Evolutionary conservation across 208 protist genomes (phyloP).

Genomic region (Herpetomonas tarakana): DNA sequence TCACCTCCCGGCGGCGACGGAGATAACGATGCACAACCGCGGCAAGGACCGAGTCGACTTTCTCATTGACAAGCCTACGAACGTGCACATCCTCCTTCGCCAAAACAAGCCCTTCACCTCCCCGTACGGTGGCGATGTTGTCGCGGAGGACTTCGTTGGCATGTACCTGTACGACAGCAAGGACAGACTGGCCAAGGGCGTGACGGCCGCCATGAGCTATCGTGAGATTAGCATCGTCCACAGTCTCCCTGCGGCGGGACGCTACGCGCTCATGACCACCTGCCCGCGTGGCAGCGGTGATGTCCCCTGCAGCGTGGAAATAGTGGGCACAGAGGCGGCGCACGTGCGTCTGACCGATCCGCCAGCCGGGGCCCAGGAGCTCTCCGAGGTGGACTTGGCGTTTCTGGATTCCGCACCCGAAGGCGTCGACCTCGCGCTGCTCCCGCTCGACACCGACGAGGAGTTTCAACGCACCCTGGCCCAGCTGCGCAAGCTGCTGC

Average conservation of each 20-base stretch:
- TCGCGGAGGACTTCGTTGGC: slow-evolving; percentile 50
- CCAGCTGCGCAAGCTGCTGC: slow-evolving; percentile 21
- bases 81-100: slow-evolving; percentile 49
- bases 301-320: slow-evolving; percentile 45
- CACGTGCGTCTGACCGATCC: slow-evolving; percentile 56
- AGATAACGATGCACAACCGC: slow-evolving; percentile 29
- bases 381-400: slow-evolving; percentile 34
- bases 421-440: slow-evolving; percentile 31
- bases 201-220: slow-evolving; percentile 43
- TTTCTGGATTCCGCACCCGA: slow-evolving; percentile 39
- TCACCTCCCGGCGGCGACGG: slow-evolving; percentile 32
- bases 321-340: slow-evolving; percentile 39
- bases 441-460: slow-evolving; percentile 31
- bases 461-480: slow-evolving; percentile 32
- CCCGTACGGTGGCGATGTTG: slow-evolving; percentile 19
- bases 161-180: slow-evolving; percentile 55
- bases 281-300: slow-evolving; percentile 35
- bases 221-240: slow-evolving; percentile 55
- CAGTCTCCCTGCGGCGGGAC: slow-evolving; percentile 22
- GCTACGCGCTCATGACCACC: slow-evolving; percentile 39
- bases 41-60: slow-evolving; percentile 60
- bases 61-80: slow-evolving; percentile 40
- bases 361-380: slow-evolving; percentile 29
- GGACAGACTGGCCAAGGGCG: slow-evolving; percentile 37
- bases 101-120: slow-evolving; percentile 35